Conservation (phyloP, 1,284 basidiomycete species). For the Sporisorium graminicola region DNA sequence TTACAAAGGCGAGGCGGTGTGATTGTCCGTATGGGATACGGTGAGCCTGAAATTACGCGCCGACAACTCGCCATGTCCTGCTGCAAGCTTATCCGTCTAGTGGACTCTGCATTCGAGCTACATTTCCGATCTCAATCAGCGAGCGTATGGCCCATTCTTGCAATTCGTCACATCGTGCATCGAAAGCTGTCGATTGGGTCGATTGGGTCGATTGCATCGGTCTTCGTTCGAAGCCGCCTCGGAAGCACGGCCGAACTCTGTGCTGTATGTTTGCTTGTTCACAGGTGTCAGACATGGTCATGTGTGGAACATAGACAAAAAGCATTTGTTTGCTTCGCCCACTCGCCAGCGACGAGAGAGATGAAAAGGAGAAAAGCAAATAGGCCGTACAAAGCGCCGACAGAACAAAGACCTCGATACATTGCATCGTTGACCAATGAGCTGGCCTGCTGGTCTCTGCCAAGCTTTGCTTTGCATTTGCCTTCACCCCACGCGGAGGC, state of each 20-base stretch:
- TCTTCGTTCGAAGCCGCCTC: neutral
- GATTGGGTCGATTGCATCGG: constrained; percentile 2
- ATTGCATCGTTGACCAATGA: constrained; percentile 1
- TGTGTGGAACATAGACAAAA: neutral
- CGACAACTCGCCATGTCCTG: no score
- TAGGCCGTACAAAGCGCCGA: constrained; percentile 19
- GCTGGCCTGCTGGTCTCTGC: neutral
- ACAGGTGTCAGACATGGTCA: neutral
- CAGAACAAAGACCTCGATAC: neutral
- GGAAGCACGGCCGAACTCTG: constrained; percentile 18
- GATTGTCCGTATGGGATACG: no score
- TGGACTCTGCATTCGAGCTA: neutral
- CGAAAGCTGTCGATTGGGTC: neutral
- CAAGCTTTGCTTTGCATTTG: neutral
- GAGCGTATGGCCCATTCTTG: neutral
- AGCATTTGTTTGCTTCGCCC: neutral
- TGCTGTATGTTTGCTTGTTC: neutral
- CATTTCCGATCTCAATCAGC: constrained; percentile 9
- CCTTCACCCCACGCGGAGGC: constrained; percentile 3
- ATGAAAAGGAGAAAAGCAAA: neutral
- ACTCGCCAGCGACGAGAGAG: neutral
- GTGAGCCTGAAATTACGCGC: no score
- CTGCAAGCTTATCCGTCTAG: neutral
- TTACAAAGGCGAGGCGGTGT: no score
- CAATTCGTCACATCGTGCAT: neutral